A percentile compares a stretch with the other conserved stretches of the same genome.
Evolutionary conservation across 2,329 filamentous ascomycete species (phyloP).

Genomic region (Cercospora sp.): DNA sequence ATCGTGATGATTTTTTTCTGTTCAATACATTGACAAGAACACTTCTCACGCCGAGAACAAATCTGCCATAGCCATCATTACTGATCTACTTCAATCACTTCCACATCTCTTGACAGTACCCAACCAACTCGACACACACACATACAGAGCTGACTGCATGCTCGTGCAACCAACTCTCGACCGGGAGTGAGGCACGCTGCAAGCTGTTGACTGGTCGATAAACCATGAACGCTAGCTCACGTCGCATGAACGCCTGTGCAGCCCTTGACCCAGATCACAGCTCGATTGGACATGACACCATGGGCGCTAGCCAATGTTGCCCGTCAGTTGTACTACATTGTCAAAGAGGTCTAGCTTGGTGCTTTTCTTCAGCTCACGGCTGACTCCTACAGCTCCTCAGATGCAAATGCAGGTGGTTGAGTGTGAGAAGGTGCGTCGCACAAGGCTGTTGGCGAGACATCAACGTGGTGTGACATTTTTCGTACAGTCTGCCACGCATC

Average conservation of each 20-base stretch:
- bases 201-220: not conserved
- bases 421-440: not conserved
- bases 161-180: not conserved
- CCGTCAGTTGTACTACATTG: not conserved
- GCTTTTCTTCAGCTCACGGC: not conserved
- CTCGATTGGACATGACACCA: not conserved
- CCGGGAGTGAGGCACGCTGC: not conserved
- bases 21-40: not conserved
- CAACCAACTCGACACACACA: not conserved
- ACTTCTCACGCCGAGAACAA: not conserved
- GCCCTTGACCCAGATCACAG: conserved; percentile 4
- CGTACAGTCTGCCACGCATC: not conserved
- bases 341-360: conserved; percentile 1
- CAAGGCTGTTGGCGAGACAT: not conserved
- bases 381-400: not conserved
- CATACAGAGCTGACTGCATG: not conserved
- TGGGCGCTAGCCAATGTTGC: not conserved
- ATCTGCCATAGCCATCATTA: not conserved
- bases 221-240: conserved; percentile 3
- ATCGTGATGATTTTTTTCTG: not conserved
- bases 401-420: not conserved
- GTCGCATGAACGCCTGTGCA: conserved; percentile 7
- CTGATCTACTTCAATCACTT: not conserved
- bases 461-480: not conserved
- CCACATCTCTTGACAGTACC: not conserved